Evolutionary conservation across 768 basidiomycete genomes (phyloP).

Genomic region (Agrocybe praecox): DNA sequence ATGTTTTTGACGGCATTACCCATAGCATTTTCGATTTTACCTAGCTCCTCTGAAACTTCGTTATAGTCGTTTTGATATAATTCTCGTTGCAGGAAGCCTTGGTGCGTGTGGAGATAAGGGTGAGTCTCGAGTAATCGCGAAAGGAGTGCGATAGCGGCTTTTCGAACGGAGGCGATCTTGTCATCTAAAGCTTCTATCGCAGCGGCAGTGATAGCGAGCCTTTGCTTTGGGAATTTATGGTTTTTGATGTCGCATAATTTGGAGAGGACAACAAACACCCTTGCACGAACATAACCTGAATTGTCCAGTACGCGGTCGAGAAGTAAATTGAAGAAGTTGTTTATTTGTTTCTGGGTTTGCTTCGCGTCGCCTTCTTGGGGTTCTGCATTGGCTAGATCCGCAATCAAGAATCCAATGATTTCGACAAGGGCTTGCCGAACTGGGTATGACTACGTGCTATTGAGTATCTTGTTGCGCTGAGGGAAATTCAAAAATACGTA

Average conservation of each 20-base stretch:
- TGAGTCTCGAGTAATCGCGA: conserved; percentile 81
- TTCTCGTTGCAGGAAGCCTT: conserved; percentile 71
- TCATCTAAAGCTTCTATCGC: conserved; percentile 85
- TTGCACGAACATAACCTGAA: conserved; percentile 89
- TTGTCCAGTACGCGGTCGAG: conserved; percentile 87
- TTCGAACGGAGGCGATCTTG: conserved; percentile 88
- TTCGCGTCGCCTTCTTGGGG: conserved; percentile 47
- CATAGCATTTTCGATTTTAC: conserved; percentile 67
- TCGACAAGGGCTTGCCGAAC: conserved; percentile 96
- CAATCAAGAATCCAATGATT: conserved; percentile 83
- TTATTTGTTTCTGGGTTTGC: conserved; percentile 73
- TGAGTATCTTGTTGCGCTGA: background rate
- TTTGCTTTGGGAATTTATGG: conserved; percentile 83
- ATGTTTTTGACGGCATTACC: conserved; percentile 56
- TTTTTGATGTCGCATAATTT: conserved; percentile 73
- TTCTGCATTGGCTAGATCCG: conserved; percentile 65
- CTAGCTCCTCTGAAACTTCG: conserved; percentile 61
- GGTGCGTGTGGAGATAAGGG: conserved; percentile 84
- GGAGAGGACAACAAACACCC: conserved; percentile 77
- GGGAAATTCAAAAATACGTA: conserved; percentile 29
- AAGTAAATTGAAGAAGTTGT: conserved; percentile 79
- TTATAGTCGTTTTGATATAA: conserved; percentile 79
- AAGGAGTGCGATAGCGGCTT: conserved; percentile 76
- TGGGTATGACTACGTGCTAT: conserved; percentile 73
- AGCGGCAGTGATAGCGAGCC: conserved; percentile 72